These are phyloP conservation scores for Ceratocystis smalleyi DNA, from an alignment of 2,329 filamentous ascomycete species.

Conservation along the genomic window DNA sequence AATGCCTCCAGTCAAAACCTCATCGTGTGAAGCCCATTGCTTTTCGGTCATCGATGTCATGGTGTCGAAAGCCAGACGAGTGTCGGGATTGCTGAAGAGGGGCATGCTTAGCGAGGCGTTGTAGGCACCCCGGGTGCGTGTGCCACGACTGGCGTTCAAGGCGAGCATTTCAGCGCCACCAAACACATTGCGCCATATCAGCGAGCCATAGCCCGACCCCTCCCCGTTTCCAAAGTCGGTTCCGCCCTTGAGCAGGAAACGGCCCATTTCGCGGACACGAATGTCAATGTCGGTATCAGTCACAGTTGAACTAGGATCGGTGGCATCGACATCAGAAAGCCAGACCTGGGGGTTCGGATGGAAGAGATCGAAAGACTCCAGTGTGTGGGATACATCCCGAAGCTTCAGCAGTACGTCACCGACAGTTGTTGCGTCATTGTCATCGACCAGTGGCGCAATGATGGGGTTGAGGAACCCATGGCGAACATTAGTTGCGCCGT, in stretches of 20 bases:
- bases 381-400: constrained; percentile 53
- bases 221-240: constrained; percentile 90
- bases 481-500: constrained; percentile 73
- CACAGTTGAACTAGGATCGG: constrained; percentile 51
- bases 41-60: constrained; percentile 76
- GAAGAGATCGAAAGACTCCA: constrained; percentile 69
- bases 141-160: constrained; percentile 75
- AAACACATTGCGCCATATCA: constrained; percentile 80
- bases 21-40: constrained; percentile 86
- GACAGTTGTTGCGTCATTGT: constrained; percentile 49
- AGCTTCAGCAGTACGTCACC: constrained; percentile 63
- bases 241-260: constrained; percentile 79
- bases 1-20: constrained; percentile 64
- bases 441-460: constrained; percentile 59
- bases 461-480: constrained; percentile 67
- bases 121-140: constrained; percentile 80
- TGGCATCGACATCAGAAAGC: constrained; percentile 54
- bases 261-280: constrained; percentile 65
- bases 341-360: constrained; percentile 68
- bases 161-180: constrained; percentile 84
- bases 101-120: constrained; percentile 74
- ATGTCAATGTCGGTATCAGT: constrained; percentile 75
- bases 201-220: constrained; percentile 79
- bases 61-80: constrained; percentile 62
- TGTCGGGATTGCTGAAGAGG: constrained; percentile 67